Conservation (phyloP, 2,329 filamentous ascomycete genomes). For the Dothidotthia symphoricarpi region DNA sequence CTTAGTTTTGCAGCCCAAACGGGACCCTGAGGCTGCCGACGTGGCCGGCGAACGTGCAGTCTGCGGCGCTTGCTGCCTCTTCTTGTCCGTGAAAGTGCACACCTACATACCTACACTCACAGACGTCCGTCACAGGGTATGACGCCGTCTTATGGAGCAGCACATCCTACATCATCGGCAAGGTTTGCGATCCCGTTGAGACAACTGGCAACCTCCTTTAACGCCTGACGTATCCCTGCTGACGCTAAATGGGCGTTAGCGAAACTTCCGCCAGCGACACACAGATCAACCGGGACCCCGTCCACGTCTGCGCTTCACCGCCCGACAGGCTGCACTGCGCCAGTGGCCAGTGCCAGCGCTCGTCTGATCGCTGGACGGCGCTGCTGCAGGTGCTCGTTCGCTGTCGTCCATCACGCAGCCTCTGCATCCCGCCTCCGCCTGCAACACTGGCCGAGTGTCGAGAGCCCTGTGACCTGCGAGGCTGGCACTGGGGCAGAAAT, state of each 20-base stretch:
- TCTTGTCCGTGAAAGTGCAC: too few relatives aligned
- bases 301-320: constrained; percentile 29
- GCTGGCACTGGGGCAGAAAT: constrained; percentile 29
- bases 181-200: too few relatives aligned
- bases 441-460: constrained; percentile 37
- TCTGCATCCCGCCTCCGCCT: constrained; percentile 11
- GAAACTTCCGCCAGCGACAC: constrained; percentile 4
- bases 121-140: too few relatives aligned
- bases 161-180: too few relatives aligned
- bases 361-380: constrained; percentile 21
- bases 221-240: constrained; percentile 31
- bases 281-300: constrained; percentile 33
- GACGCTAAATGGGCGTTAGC: constrained; percentile 17
- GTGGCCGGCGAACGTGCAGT: too few relatives aligned
- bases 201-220: constrained; percentile 29
- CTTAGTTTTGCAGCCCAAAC: constrained; percentile 25
- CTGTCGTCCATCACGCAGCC: constrained; percentile 8
- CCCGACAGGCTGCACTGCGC: constrained; percentile 31
- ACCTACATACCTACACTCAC: too few relatives aligned
- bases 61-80: too few relatives aligned
- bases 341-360: constrained; percentile 27
- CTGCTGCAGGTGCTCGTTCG: constrained; percentile 27
- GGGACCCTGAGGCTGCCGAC: too few relatives aligned
- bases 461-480: constrained; percentile 26
- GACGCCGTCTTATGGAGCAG: too few relatives aligned